Evolutionary conservation across 23 red algal species (phyloP).

Genomic region (Gracilaria domingensis): DNA sequence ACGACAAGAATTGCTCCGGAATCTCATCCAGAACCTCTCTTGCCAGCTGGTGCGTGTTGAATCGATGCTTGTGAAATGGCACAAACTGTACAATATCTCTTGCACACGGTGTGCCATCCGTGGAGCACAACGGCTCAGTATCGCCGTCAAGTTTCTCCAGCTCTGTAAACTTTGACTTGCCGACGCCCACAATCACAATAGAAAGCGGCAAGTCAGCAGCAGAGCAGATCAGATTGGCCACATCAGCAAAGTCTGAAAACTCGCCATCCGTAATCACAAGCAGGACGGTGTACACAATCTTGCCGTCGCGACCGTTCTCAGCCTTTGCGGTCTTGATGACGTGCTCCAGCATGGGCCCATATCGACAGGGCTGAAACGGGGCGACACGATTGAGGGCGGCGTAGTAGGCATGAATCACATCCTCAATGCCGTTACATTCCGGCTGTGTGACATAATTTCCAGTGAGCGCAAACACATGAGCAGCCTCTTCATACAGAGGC

Average conservation of each 20-base stretch:
- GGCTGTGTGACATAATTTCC: slow-evolving; percentile 34
- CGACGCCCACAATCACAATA: slow-evolving; percentile 89
- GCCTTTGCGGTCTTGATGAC: slow-evolving; percentile 52
- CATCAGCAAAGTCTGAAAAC: slow-evolving; percentile 78
- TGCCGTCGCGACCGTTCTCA: slow-evolving; percentile 29
- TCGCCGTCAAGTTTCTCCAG: slow-evolving; percentile 85
- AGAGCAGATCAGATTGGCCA: slow-evolving; percentile 62
- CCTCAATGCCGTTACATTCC: slow-evolving; percentile 69
- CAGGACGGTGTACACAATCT: slow-evolving; percentile 77
- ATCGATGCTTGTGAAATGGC: slow-evolving; percentile 64
- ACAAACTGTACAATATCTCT: slow-evolving; percentile 88
- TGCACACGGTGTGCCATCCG: slow-evolving; percentile 56
- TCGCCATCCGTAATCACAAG: slow-evolving; percentile 89
- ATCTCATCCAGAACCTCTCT: slow-evolving; percentile 76
- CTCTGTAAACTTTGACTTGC: slow-evolving; percentile 60
- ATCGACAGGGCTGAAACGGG: slow-evolving; percentile 59
- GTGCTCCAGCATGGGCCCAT: slow-evolving; percentile 63
- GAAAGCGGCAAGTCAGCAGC: slow-evolving; percentile 78
- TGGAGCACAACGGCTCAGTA: slow-evolving; percentile 22
- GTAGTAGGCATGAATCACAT: slow-evolving; percentile 73
- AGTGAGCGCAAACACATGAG: slow-evolving; percentile 81
- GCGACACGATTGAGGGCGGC: slow-evolving; percentile 41
- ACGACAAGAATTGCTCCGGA: slow-evolving; percentile 73
- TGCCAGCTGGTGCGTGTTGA: slow-evolving; percentile 50
- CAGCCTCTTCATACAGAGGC: slow-evolving; percentile 48